These are phyloP conservation scores for Cryphonectria radicalis DNA, from an alignment of 2,329 filamentous ascomycete genomes.

Conservation along the genomic window DNA sequence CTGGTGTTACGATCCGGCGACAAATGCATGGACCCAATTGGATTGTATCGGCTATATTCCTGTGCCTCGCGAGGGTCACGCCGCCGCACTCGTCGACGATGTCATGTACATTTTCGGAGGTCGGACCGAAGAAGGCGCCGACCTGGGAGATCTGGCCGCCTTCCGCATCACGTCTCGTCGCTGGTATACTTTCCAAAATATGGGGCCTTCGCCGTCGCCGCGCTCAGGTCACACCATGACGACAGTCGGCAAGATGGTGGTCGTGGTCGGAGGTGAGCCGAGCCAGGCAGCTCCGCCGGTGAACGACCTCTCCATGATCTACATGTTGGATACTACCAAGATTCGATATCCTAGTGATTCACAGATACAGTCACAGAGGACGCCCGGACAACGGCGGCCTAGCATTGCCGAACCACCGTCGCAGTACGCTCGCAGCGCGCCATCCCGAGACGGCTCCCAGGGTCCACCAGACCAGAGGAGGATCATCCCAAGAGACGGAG, in stretches of 20 bases:
- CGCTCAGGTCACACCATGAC: constrained; percentile 98
- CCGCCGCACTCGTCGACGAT: constrained; percentile 89
- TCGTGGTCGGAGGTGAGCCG: constrained; percentile 92
- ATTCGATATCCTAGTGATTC: constrained; percentile 92
- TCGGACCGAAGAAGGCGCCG: constrained; percentile 88
- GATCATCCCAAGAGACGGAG: constrained; percentile 43
- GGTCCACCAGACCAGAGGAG: constrained; percentile 56
- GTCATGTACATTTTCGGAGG: constrained; percentile 99
- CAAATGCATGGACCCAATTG: constrained; percentile 83
- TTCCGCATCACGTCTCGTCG: constrained; percentile 75
- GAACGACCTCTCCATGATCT: constrained; percentile 84
- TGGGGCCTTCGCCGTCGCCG: constrained; percentile 93
- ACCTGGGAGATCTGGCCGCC: constrained; percentile 90
- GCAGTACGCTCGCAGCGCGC: constrained; percentile 41
- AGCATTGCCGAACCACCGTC: constrained; percentile 38
- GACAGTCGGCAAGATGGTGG: constrained; percentile 86
- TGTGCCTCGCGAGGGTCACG: constrained; percentile 89
- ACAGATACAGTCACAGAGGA: constrained; percentile 43
- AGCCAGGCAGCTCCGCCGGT: constrained; percentile 82
- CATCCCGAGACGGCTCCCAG: constrained; percentile 57
- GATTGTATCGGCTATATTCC: constrained; percentile 99
- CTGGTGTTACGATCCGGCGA: constrained; percentile 88
- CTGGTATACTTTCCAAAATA: constrained; percentile 99
- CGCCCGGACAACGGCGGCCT: constrained; percentile 36
- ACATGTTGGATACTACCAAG: constrained; percentile 92